Evolutionary conservation across 352 stramenopile genomes (phyloP).

Genomic region (Phytopythium chamaehyphon): DNA sequence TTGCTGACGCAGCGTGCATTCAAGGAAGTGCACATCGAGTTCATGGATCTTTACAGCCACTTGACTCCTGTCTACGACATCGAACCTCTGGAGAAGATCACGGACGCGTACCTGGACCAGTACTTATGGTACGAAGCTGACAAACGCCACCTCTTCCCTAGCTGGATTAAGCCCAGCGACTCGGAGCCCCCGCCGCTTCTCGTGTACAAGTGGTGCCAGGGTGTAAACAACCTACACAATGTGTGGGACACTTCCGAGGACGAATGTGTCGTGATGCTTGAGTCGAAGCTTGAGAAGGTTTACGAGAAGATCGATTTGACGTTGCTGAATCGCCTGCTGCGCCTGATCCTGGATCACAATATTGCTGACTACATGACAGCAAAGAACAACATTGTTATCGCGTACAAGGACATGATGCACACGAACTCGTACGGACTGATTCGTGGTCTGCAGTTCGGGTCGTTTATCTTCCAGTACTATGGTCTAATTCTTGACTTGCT

Average conservation of each 20-base stretch:
- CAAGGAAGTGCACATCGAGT: slow-evolving; percentile 99
- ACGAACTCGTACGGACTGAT: slow-evolving; percentile 99
- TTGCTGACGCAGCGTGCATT: slow-evolving; percentile 99
- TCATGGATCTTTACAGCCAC: slow-evolving; percentile 99
- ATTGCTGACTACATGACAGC: slow-evolving; percentile 99
- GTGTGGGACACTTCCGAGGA: slow-evolving; percentile 98
- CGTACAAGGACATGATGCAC: slow-evolving; percentile 99
- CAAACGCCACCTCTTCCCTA: slow-evolving; percentile 99
- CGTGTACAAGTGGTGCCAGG: slow-evolving; percentile 99
- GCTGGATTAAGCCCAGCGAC: slow-evolving; percentile 99
- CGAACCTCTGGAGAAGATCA: slow-evolving; percentile 99
- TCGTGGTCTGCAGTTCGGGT: slow-evolving; percentile 96
- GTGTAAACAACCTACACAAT: slow-evolving; percentile 99
- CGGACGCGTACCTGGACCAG: slow-evolving; percentile 99
- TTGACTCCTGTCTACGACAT: slow-evolving; percentile 99
- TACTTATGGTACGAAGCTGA: slow-evolving; percentile 99
- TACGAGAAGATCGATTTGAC: slow-evolving; percentile 99
- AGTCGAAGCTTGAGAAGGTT: slow-evolving; percentile 99
- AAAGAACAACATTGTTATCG: slow-evolving; percentile 99
- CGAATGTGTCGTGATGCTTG: slow-evolving; percentile 98
- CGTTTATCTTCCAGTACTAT: slow-evolving; percentile 99
- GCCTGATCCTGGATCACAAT: slow-evolving; percentile 99
- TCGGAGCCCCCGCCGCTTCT: slow-evolving; percentile 98
- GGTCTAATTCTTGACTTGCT: slow-evolving; percentile 98
- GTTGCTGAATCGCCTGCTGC: slow-evolving; percentile 96